phyloP scores from a whole-genome alignment of 1,139 yeast genomes.

The Lodderomyces oxycetoniae region DNA sequence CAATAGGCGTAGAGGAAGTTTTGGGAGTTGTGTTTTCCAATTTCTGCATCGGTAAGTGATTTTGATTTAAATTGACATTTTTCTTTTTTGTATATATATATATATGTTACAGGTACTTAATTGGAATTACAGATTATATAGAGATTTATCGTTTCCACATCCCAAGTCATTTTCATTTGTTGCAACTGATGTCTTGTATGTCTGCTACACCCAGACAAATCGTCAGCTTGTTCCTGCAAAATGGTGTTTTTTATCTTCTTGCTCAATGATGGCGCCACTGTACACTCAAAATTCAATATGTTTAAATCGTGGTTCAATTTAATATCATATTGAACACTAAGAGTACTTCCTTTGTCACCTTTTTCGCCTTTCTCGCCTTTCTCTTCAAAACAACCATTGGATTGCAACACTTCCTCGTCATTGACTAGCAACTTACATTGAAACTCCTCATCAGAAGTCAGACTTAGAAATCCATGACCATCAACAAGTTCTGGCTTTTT shows the following conservation, averaged over 20 bases:
- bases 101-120: constrained; percentile 6
- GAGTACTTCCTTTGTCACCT: constrained; percentile 12
- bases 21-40: constrained; percentile 86
- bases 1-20: constrained; percentile 86
- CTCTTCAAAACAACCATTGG: constrained; percentile 37
- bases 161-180: constrained; percentile 47
- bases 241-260: constrained; percentile 28
- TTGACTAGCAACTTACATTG: constrained; percentile 44
- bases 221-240: constrained; percentile 19
- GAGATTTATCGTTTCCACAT: constrained; percentile 40
- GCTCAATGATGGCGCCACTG: constrained; percentile 38
- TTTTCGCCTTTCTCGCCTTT: constrained; percentile 11
- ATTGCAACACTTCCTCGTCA: constrained; percentile 42
- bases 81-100: constrained; percentile 4
- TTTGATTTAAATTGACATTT: neutral
- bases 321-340: constrained; percentile 44
- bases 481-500: constrained; percentile 30
- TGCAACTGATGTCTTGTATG: constrained; percentile 47
- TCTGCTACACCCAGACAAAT: constrained; percentile 34
- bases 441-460: constrained; percentile 36
- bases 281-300: constrained; percentile 43
- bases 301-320: constrained; percentile 48
- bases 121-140: constrained; percentile 23
- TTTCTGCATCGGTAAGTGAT: constrained; percentile 87
- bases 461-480: constrained; percentile 27